Base-by-base conservation (phyloP, 2,329 filamentous ascomycete genomes). In the Trichophyton mentagrophytes region DNA sequence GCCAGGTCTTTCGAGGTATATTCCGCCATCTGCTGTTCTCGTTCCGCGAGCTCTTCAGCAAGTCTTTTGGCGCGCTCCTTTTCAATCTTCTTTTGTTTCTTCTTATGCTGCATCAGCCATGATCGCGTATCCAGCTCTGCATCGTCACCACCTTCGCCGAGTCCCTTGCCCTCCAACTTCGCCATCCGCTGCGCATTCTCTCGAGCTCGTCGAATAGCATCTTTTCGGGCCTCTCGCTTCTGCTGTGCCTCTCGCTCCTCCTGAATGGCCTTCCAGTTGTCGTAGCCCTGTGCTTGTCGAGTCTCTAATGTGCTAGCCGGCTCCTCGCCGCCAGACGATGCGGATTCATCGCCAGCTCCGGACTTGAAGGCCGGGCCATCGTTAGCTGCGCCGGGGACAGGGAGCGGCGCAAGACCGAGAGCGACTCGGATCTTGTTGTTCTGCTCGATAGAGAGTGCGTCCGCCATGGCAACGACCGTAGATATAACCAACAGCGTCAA, bases 61-160 rank as follows among this genome's bases (percentile, higher is more conserved):
- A 83, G 73, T 70, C 80, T 81, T 66, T 87, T 82, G 33, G 86
- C 85, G 67, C 89, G 86, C 53, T 86, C 78, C 70, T 83, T 82
- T 66, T 85, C 87, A 44, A 97, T 91, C 75, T 91, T 89, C 80
- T 90, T 95, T 73, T 95, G 90, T 58, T 91, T 82, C 78, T 95
- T 97, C 80, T 95, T 97, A 72, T 92, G 87, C 62, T 86, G 86
- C 67, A 87, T 83, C 63, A 99, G 74, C 93, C 93, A 99, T 1
- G 88, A 80, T 71, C 88, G 88, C 13, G 92, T 89, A 71, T 95
- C 89, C 27, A 88, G 67, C 11, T 86, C 85, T 2, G 77, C 82
- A 4, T 78, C 82, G 51, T 85, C 86, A 30, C 38, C 42, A 0
- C 77, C 78, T 40, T 97, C 93, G 56, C 88, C 93, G 2, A 99